A percentile compares a stretch with the other conserved stretches of the same genome.
phyloP scores from a whole-genome alignment of 2,329 filamentous ascomycete genomes.

The Cladosporium sp. region DNA sequence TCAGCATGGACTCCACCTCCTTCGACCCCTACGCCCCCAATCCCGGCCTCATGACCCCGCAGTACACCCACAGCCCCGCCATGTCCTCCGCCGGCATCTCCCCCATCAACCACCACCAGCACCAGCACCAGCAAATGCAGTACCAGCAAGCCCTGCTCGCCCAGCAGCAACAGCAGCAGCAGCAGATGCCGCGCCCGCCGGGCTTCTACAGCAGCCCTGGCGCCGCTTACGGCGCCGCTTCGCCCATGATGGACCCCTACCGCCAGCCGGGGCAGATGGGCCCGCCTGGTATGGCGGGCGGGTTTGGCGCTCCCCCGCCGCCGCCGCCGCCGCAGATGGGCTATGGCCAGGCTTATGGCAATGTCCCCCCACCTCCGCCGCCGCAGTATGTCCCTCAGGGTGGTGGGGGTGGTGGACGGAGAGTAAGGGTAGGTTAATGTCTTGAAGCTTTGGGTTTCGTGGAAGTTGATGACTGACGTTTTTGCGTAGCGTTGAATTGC shows the following conservation, averaged over 20 bases:
- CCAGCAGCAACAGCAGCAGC: slow-evolving; percentile 36
- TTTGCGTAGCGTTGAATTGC: too few relatives aligned
- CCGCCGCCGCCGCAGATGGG: neutral
- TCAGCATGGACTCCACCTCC: slow-evolving; percentile 47
- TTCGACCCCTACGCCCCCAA: slow-evolving; percentile 44
- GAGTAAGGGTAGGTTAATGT: slow-evolving; percentile 1
- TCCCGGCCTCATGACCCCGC: slow-evolving; percentile 29
- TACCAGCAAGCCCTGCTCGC: slow-evolving; percentile 50
- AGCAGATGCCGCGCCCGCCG: slow-evolving; percentile 23
- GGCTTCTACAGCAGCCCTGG: slow-evolving; percentile 28
- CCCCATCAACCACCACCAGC: slow-evolving; percentile 48
- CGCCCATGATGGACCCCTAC: slow-evolving; percentile 38
- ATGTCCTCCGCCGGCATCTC: slow-evolving; percentile 32
- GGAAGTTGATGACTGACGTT: neutral
- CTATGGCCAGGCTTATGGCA: neutral
- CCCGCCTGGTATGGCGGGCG: slow-evolving; percentile 16
- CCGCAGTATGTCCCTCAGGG: slow-evolving; percentile 9
- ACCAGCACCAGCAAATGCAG: slow-evolving; percentile 53
- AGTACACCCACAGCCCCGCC: slow-evolving; percentile 34
- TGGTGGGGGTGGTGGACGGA: slow-evolving; percentile 5
- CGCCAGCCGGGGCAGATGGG: slow-evolving; percentile 35
- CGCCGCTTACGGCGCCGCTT: slow-evolving; percentile 23
- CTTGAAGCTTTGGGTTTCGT: neutral
- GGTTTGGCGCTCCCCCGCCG: slow-evolving; percentile 18
- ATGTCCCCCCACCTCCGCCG: neutral